Conservation (phyloP, 2,329 filamentous ascomycete genomes). For the Emmonsiellopsis sp. region DNA sequence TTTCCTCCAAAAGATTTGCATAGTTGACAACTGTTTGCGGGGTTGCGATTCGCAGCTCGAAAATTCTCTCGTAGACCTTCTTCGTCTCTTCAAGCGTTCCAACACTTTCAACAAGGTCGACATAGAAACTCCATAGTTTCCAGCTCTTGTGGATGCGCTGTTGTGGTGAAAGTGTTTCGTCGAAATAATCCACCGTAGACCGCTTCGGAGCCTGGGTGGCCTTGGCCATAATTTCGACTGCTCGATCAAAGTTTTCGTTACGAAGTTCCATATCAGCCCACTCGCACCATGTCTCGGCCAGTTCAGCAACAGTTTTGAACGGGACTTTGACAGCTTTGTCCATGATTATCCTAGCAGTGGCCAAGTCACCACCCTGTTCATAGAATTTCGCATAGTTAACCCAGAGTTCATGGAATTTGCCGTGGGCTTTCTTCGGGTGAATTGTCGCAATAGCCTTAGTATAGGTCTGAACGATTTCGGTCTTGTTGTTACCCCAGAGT, state of each 20-base stretch:
- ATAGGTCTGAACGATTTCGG: conserved; percentile 87
- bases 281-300: conserved; percentile 97
- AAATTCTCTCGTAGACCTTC: conserved; percentile 93
- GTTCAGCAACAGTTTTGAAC: conserved; percentile 92
- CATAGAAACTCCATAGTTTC: conserved; percentile 99
- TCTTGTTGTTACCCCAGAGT: conserved; percentile 87
- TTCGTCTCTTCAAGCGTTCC: conserved; percentile 82
- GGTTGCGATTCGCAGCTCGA: conserved; percentile 94
- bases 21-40: conserved; percentile 99
- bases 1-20: conserved; percentile 86
- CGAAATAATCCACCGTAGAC: conserved; percentile 98
- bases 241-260: conserved; percentile 90
- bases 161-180: conserved; percentile 85
- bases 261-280: conserved; percentile 98
- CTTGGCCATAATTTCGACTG: conserved; percentile 92
- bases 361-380: conserved; percentile 73
- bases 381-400: conserved; percentile 96
- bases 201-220: conserved; percentile 93
- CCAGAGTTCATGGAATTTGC: conserved; percentile 92
- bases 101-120: conserved; percentile 93
- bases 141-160: conserved; percentile 98
- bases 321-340: conserved; percentile 97
- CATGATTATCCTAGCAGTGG: conserved; percentile 83
- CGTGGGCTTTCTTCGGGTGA: conserved; percentile 85
- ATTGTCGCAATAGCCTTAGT: conserved; percentile 89